These are phyloP conservation scores for Cladosporium oxysporum DNA, from an alignment of 2,329 filamentous ascomycete species.

Conservation along the genomic window DNA sequence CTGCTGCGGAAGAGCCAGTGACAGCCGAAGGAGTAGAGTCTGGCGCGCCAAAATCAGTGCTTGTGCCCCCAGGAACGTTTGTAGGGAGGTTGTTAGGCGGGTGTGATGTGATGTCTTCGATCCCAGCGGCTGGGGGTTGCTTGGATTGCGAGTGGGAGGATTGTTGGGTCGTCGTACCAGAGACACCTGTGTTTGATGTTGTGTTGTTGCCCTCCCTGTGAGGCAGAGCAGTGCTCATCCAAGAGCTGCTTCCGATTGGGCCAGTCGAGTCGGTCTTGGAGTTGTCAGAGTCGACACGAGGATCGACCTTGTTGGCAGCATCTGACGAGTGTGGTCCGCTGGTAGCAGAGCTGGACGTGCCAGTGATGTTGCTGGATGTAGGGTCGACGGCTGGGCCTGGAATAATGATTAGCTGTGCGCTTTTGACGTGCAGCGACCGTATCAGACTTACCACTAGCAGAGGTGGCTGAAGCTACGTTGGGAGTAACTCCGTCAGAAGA, in stretches of 20 bases:
- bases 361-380: conserved; percentile 12
- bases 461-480: conserved; percentile 3
- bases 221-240: conserved; percentile 21
- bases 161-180: conserved; percentile 2
- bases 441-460: conserved; percentile 1
- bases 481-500: conserved; percentile 9
- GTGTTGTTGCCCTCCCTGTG: conserved; percentile 9
- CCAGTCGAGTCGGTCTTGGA: conserved; percentile 1
- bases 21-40: not conserved
- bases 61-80: conserved; percentile 7
- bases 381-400: conserved; percentile 5
- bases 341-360: not conserved
- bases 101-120: conserved; percentile 1
- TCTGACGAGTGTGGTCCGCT: not conserved
- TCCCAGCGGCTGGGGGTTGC: not conserved
- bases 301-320: conserved; percentile 1
- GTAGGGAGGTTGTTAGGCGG: conserved; percentile 17
- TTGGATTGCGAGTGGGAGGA: not conserved
- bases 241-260: conserved; percentile 16
- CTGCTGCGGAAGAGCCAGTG: not conserved
- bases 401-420: not conserved
- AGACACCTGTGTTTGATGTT: not conserved
- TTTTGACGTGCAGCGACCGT: not conserved
- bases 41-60: conserved; percentile 14
- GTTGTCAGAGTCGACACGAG: not conserved